phyloP scores from a whole-genome alignment of 2,329 filamentous ascomycete species.

The Intubia oerlemansii region DNA sequence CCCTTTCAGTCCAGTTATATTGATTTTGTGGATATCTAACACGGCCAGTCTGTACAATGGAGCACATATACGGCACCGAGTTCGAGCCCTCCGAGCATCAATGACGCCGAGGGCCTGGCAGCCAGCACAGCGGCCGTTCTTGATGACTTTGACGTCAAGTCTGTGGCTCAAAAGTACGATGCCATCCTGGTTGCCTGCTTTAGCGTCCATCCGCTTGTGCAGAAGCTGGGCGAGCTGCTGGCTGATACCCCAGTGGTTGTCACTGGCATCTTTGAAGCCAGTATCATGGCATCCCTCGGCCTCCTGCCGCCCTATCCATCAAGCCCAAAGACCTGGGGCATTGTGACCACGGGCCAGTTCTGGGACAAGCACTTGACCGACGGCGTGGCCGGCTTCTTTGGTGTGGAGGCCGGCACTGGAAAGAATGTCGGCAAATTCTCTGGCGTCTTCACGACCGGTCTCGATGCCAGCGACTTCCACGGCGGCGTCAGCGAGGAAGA shows the following conservation, averaged over 20 bases:
- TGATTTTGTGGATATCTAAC: too few relatives aligned
- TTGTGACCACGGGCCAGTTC: conserved; percentile 68
- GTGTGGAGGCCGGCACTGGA: conserved; percentile 19
- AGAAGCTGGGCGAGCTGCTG: conserved; percentile 22
- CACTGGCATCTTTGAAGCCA: conserved; percentile 76
- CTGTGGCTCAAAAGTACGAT: conserved; percentile 30
- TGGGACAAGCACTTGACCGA: conserved; percentile 55
- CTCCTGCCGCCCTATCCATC: conserved; percentile 16
- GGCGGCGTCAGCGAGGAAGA: conserved; percentile 39
- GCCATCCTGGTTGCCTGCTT: conserved; percentile 80
- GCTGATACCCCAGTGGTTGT: conserved; percentile 26
- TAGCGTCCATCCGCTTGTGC: conserved; percentile 61
- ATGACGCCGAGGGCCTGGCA: conserved; percentile 47
- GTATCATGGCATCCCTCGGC: conserved; percentile 42
- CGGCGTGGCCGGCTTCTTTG: conserved; percentile 45
- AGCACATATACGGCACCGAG: conserved; percentile 44
- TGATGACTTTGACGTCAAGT: conserved; percentile 22
- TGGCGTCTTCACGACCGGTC: conserved; percentile 62
- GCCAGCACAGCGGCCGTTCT: conserved; percentile 41
- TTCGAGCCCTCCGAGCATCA: conserved; percentile 57
- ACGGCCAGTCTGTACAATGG: conserved; percentile 25
- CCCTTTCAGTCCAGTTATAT: too few relatives aligned
- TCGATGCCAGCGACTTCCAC: conserved; percentile 66
- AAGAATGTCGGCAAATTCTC: conserved; percentile 34
- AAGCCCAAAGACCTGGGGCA: conserved; percentile 41